Evolutionary conservation across 1,139 yeast species (phyloP), one percentile per base, ranked within the genome.

Genomic region (Diutina siamensis): DNA sequence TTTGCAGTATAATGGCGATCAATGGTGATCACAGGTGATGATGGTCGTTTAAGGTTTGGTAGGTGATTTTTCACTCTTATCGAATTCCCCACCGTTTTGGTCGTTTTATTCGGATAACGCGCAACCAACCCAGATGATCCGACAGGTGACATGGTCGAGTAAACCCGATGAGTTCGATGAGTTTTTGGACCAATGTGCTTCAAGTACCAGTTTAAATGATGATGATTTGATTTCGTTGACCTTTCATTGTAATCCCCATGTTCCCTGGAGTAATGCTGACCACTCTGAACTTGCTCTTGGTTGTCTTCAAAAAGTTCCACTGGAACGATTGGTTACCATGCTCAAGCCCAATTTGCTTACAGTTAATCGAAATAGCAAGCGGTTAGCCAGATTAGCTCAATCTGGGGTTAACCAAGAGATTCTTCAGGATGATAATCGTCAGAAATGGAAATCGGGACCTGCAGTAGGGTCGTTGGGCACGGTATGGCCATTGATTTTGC

Each of bases 391-490:
- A 15, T 13, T 38, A 2, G 42, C 42, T 12, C 42, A 38, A 27
- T 17, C 28, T 15, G 42, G 42, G 5, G 42, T 38, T 12, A 38
- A 38, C n/a, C 42, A 25, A 12, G 42, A 22, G 31, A 38, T 38
- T 17, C 15, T 38, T 1, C 32, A 38, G n/a, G 42, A 38, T 13
- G 42, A 38, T 25, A 15, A 20, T 4, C 42, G 42, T 2, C 42
- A 25, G 4, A 9, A 25, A 7, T 38, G 42, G 42, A 38, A 38
- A 10, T 18, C 32, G 21, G 20, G 42, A 10, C 20, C 13, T 20
- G 20, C 31, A 4, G 42, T 38, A 13, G 42, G 42, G 4, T 12
- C 31, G 3, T 25, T 38, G 32, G 42, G 42, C 13, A 38, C 33
- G 21, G 32, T 38, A 13, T 38, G 42, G 42, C 42, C 42, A 15